Evolutionary conservation across 2,329 filamentous ascomycete genomes (phyloP), one percentile per base, ranked within the genome.

Genomic region (Epichloe sibirici): DNA sequence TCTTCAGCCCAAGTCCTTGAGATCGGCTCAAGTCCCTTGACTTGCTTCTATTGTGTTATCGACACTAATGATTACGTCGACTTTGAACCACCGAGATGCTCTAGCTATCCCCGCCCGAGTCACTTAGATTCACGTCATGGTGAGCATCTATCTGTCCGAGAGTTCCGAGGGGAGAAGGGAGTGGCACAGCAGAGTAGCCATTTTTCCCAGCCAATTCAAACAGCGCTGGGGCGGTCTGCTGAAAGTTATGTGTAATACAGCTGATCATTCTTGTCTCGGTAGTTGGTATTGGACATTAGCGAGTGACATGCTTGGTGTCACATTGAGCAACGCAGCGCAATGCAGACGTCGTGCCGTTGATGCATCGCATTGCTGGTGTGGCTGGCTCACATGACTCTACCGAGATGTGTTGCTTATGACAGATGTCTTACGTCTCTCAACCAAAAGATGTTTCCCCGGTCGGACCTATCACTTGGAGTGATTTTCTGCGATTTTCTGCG

Each of bases 331-430:
- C n/a, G 17, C 17, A 44, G 21, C 28, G 28, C 28, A 31, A 31
- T 44, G 21, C 42, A 44, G 42, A 12, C 42, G 42, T 25, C 7
- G 28, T 11, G 28, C 28, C 28, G 28, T 31, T 31, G 28, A 31
- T 31, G 28, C 28, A 31, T 31, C 28, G 28, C 8, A 31, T 11
- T 43, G 40, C 40, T 43, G 40, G 11, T 43, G 42, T 46, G 45
- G 23, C 49, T 46, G 21, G 35, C 28, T 51, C 49, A 51, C 49
- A 51, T 47, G 35, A 51, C 35, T 47, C 25, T n/a, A n/a, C 11
- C 15, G 37, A 25, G 21, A 45, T 46, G 49, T 51, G 49, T 31
- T 46, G 43, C 38, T 46, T 35, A 28, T 42, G 12, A 42, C 4
- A n/a, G 6, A 46, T 51, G 49, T 47, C 43, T 47, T n/a, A 37